phyloP scores from a whole-genome alignment of 768 basidiomycete genomes.

The Tremella yokohamensis region DNA sequence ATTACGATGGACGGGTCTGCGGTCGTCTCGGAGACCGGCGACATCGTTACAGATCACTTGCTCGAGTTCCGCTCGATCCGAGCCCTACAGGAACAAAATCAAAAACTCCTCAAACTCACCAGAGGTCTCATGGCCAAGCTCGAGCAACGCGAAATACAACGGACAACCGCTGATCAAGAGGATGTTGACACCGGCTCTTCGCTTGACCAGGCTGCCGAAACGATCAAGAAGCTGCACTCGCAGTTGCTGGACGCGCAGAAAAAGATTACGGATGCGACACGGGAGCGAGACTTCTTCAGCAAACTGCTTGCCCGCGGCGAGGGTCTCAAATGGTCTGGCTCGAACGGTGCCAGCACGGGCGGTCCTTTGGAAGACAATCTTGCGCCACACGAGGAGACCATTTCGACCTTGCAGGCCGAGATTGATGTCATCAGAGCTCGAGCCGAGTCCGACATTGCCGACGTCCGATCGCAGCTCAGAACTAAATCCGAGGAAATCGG shows the following conservation, averaged over 20 bases:
- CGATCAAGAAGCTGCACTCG: constrained; percentile 71
- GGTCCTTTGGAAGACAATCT: constrained; percentile 22
- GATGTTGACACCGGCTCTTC: constrained; percentile 57
- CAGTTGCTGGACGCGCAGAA: constrained; percentile 72
- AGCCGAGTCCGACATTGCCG: constrained; percentile 71
- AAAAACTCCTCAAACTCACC: constrained; percentile 76
- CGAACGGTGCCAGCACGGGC: not conserved
- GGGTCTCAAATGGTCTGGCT: constrained; percentile 52
- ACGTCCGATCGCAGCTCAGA: constrained; percentile 67
- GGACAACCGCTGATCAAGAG: constrained; percentile 26
- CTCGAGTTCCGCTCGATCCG: constrained; percentile 78
- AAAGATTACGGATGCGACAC: constrained; percentile 71
- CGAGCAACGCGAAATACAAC: constrained; percentile 68
- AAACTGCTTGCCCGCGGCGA: constrained; percentile 60
- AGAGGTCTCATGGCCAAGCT: constrained; percentile 77
- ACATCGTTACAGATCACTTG: constrained; percentile 81
- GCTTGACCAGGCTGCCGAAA: constrained; percentile 79
- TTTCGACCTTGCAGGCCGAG: constrained; percentile 70
- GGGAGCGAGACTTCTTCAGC: constrained; percentile 81
- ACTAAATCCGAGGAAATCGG: constrained; percentile 66
- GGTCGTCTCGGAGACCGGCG: constrained; percentile 53
- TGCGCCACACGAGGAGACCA: constrained; percentile 35
- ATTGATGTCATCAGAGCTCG: constrained; percentile 77
- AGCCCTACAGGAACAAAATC: constrained; percentile 84
- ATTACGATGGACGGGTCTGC: constrained; percentile 25